phyloP scores from a whole-genome alignment of 2,329 filamentous ascomycete species.

The Dactylellina drechsleri region DNA sequence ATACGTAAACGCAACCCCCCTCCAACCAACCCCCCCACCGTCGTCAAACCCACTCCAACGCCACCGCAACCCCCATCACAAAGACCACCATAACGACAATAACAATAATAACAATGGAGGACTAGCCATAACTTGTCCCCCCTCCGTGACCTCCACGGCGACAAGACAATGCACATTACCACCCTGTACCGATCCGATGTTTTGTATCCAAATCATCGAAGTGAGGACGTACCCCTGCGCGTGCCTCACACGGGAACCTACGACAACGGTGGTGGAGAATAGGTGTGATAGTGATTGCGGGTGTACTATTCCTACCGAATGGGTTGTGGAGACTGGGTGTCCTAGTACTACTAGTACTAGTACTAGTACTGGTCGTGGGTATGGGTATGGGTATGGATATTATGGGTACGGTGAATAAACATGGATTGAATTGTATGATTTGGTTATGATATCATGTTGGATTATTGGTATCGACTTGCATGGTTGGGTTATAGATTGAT shows the following conservation, averaged over 20 bases:
- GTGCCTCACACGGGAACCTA: slow-evolving; percentile 19
- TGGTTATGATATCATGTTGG: too few species aligned
- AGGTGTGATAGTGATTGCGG: slow-evolving; percentile 42
- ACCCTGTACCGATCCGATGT: slow-evolving; percentile 37
- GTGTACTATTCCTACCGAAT: slow-evolving; percentile 30
- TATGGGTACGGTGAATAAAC: too few species aligned
- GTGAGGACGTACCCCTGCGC: slow-evolving; percentile 25
- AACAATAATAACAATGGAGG: too few species aligned
- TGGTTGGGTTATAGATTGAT: too few species aligned
- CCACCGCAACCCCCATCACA: neutral
- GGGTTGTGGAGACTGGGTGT: slow-evolving; percentile 16
- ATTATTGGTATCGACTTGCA: too few species aligned
- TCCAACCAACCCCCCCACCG: neutral
- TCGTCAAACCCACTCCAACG: neutral
- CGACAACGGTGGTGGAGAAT: slow-evolving; percentile 24
- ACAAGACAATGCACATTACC: slow-evolving; percentile 14
- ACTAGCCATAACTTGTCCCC: slow-evolving; percentile 19
- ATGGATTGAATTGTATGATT: too few species aligned
- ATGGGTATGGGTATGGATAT: too few species aligned
- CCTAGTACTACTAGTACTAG: neutral
- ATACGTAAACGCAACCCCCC: neutral
- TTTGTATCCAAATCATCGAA: slow-evolving; percentile 27
- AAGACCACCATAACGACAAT: neutral
- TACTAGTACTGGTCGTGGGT: neutral
- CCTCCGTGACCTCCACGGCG: slow-evolving; percentile 33